Base-by-base conservation (phyloP, 2,329 filamentous ascomycete genomes). In the Catunica adiposa region DNA sequence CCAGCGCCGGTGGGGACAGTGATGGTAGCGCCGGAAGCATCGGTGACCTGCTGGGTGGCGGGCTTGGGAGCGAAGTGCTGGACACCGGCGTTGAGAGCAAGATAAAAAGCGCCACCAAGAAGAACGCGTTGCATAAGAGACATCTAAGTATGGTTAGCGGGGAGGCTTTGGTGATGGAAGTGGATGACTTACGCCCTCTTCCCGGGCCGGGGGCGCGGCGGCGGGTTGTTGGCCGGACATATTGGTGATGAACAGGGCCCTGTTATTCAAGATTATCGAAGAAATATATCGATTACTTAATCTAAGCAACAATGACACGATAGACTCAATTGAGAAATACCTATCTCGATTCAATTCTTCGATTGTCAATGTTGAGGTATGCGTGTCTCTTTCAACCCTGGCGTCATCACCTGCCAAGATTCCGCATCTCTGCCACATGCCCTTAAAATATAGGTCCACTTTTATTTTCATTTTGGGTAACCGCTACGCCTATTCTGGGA, bases 61-160 rank as follows among this genome's bases (percentile, higher is more conserved):
- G 73, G 69, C 62, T 71, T 75, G 48, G 70, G 69, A 60, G 70
- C 68, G 59, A 78, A 70, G 64, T 77, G 73, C 63, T 72, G 74
- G 69, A 82, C 71, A 56, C 75, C 63, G 56, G 77, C 67, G 64
- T 83, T 80, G 66, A 82, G 71, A 55, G 73, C 78, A 60, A 81
- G 70, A 66, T 78, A 82, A 63, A 80, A 69, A 58, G 72, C 70
- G 29, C 73, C 70, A 52, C 77, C 76, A 58, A 80, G 67, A 38
- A 74, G 62, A 31, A 80, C 67, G 60, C 74, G 76, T 58, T 64
- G 69, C 17, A 61, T 54, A 20, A 51, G 51, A 38, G 57, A 59
- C 57, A 59, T 59, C 57, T 59, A 53, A 9, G 23, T 17, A 9
- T 8, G 44, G 11, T 44, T 22, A 44, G 40, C 20, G 40, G 14